phyloP scores from a whole-genome alignment of 1,139 yeast species.

The Hanseniaspora gamundiae region DNA sequence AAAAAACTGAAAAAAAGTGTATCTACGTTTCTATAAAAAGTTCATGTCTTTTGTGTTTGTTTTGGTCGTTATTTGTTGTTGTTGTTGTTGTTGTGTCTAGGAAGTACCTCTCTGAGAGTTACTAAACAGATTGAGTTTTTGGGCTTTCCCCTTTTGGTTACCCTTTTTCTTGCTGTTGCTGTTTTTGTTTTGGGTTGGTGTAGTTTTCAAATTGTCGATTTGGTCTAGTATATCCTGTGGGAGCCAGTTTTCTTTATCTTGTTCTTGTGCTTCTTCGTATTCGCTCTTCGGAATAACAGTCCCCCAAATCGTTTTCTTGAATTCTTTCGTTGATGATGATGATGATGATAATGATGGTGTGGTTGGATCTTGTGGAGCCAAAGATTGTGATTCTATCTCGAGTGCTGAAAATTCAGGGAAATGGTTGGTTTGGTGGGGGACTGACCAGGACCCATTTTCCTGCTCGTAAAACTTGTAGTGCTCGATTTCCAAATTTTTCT shows the following conservation, averaged over 20 bases:
- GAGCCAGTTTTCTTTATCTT: constrained; percentile 9
- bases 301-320: constrained; percentile 48
- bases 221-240: neutral
- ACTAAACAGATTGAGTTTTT: neutral
- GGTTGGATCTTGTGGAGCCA: no score
- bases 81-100: neutral
- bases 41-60: neutral
- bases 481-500: constrained; percentile 47
- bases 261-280: constrained; percentile 17
- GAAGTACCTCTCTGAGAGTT: constrained; percentile 1
- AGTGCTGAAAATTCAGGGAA: no score
- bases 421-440: constrained; percentile 7
- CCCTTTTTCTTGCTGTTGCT: neutral
- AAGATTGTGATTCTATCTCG: no score
- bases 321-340: constrained; percentile 7
- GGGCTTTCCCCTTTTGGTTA: no score
- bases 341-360: constrained; percentile 3
- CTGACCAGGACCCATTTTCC: constrained; percentile 32
- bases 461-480: constrained; percentile 44
- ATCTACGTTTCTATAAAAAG: no score
- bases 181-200: neutral
- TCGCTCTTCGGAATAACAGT: constrained; percentile 36
- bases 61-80: neutral
- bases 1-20: no score
- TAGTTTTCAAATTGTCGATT: neutral